A percentile compares a stretch with the other conserved stretches of the same genome.
Evolutionary conservation across 1,284 basidiomycete genomes (phyloP).

Genomic region (Melampsora larici-populina): DNA sequence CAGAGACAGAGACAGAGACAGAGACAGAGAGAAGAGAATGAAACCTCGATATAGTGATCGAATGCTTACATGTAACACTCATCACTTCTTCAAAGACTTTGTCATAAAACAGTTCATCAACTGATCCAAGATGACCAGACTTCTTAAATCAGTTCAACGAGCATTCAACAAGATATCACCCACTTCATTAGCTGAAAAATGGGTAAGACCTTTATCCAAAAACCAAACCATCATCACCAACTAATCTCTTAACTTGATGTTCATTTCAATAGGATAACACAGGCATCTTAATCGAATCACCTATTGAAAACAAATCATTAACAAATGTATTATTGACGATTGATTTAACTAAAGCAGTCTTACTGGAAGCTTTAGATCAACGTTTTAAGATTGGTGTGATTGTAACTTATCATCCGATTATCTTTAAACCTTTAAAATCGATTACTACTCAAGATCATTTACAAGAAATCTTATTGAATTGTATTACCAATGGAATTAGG

Average conservation of each 20-base stretch:
- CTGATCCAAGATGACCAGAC: too few relatives aligned
- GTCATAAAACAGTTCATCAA: neutral
- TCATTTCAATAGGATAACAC: constrained; percentile 21
- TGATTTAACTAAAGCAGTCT: constrained; percentile 30
- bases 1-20: neutral
- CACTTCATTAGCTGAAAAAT: constrained; percentile 32
- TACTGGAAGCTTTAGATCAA: constrained; percentile 22
- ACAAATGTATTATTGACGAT: constrained; percentile 31
- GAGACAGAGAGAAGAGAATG: too few relatives aligned
- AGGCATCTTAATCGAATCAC: constrained; percentile 30
- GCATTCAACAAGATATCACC: constrained; percentile 35
- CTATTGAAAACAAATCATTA: constrained; percentile 4
- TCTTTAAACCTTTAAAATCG: constrained; percentile 22
- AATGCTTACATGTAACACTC: neutral
- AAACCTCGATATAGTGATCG: neutral
- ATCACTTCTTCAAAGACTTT: neutral
- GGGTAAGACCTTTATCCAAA: constrained; percentile 15
- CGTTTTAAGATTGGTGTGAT: constrained; percentile 25
- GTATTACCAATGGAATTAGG: constrained; percentile 33
- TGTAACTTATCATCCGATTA: constrained; percentile 34
- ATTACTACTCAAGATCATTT: constrained; percentile 21
- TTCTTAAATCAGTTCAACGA: constrained; percentile 28
- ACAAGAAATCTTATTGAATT: constrained; percentile 33
- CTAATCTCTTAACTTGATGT: neutral
- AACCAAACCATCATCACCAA: neutral